Conservation (phyloP, 371 early-diverging fungal genomes). For the Massospora cicadina region DNA sequence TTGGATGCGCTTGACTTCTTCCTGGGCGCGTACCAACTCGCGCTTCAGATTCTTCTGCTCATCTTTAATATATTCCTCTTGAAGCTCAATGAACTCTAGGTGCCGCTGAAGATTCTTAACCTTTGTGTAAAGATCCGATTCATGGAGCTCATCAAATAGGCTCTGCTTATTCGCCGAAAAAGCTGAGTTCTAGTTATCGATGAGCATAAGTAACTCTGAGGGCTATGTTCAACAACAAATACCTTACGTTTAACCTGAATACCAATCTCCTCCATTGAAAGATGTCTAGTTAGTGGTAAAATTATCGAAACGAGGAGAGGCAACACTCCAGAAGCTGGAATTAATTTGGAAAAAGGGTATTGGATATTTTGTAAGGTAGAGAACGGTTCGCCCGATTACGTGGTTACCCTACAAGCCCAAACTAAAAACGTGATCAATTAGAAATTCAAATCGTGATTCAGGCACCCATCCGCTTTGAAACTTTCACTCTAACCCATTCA, state of each 20-base stretch:
- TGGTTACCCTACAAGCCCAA: no score
- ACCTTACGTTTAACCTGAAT: not conserved
- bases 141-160: slow-evolving; percentile 34
- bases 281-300: not conserved
- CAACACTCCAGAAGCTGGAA: not conserved
- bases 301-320: not conserved
- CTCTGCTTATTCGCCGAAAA: slow-evolving; percentile 15
- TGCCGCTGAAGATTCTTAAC: slow-evolving; percentile 90
- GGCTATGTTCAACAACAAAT: not conserved
- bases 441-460: no score
- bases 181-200: slow-evolving; percentile 1
- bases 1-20: slow-evolving; percentile 98
- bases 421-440: no score
- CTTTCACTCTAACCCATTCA: no score
- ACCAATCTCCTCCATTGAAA: not conserved
- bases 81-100: slow-evolving; percentile 88
- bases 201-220: not conserved
- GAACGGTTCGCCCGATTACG: not conserved
- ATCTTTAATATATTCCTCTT: slow-evolving; percentile 98
- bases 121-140: slow-evolving; percentile 77
- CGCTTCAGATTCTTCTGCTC: slow-evolving; percentile 95
- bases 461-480: no score
- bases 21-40: slow-evolving; percentile 88
- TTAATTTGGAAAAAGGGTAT: not conserved
- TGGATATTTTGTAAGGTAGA: not conserved